Evolutionary conservation across 2,329 filamentous ascomycete species (phyloP).

Genomic region (Cytospora chrysosperma): DNA sequence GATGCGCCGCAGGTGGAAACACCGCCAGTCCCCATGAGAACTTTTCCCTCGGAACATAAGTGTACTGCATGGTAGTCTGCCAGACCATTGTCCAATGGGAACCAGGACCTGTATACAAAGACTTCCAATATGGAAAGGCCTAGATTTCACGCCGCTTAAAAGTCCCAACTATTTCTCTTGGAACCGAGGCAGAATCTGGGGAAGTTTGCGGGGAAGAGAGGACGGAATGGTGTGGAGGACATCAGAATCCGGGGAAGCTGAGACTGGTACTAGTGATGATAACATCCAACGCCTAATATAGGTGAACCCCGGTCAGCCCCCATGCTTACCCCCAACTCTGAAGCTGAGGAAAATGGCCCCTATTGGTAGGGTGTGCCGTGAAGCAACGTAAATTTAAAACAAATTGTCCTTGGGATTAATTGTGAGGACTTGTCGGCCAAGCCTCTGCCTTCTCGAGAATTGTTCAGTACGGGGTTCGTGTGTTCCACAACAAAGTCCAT

Average conservation of each 20-base stretch:
- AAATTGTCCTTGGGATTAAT: no score
- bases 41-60: neutral
- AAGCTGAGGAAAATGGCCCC: neutral
- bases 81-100: neutral
- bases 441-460: no score
- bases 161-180: neutral
- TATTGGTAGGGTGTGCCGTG: neutral
- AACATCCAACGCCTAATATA: neutral
- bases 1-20: neutral
- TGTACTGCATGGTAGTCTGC: neutral
- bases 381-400: neutral
- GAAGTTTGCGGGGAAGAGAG: slow-evolving; percentile 10
- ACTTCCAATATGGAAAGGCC: neutral
- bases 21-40: neutral
- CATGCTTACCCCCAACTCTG: neutral
- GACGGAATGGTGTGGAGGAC: neutral
- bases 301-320: neutral
- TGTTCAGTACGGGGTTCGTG: no score
- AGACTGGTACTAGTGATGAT: neutral
- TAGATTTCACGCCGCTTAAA: neutral
- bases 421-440: no score
- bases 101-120: neutral
- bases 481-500: neutral
- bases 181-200: neutral
- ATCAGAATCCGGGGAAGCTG: slow-evolving; percentile 9